A percentile compares a stretch with the other conserved stretches of the same genome.
phyloP scores from a whole-genome alignment of 495 filamentous ascomycete genomes.

The Penicillium turbatum region DNA sequence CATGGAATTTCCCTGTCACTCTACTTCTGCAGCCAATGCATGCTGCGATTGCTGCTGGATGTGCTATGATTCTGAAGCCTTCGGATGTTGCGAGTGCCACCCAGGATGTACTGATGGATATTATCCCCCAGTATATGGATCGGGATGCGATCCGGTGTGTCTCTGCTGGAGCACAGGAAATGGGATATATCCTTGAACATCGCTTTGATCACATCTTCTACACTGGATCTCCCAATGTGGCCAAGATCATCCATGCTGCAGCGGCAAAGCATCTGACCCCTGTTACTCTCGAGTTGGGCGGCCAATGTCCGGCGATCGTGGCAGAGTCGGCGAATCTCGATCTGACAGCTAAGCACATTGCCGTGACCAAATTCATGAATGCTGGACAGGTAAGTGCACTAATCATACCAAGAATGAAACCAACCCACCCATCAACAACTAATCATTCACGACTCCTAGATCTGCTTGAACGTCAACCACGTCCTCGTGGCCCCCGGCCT shows the following conservation, averaged over 20 bases:
- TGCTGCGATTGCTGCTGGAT: slow-evolving; percentile 83
- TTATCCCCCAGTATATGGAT: slow-evolving; percentile 68
- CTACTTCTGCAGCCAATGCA: slow-evolving; percentile 69
- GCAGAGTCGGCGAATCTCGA: slow-evolving; percentile 69
- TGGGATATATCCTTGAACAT: slow-evolving; percentile 65
- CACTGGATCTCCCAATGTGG: slow-evolving; percentile 70
- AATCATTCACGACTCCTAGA: slow-evolving; percentile 14
- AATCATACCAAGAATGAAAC: neutral
- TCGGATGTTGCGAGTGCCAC: slow-evolving; percentile 66
- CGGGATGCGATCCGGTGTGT: slow-evolving; percentile 61
- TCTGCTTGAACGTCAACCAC: slow-evolving; percentile 83
- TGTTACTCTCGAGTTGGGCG: slow-evolving; percentile 77
- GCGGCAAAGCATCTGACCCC: slow-evolving; percentile 88
- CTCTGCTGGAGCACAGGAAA: slow-evolving; percentile 72
- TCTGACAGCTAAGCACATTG: slow-evolving; percentile 67
- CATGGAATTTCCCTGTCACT: slow-evolving; percentile 83
- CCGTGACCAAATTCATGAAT: slow-evolving; percentile 76
- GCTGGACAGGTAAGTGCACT: slow-evolving; percentile 56
- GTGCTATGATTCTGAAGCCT: slow-evolving; percentile 78
- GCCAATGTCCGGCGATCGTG: slow-evolving; percentile 79
- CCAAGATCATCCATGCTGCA: slow-evolving; percentile 75
- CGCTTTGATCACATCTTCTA: slow-evolving; percentile 96
- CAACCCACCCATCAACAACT: neutral
- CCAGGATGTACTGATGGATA: slow-evolving; percentile 67
- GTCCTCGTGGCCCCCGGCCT: slow-evolving; percentile 68